Base-by-base conservation (phyloP, 139 green algal genomes). In the Dunaliella sp. region DNA sequence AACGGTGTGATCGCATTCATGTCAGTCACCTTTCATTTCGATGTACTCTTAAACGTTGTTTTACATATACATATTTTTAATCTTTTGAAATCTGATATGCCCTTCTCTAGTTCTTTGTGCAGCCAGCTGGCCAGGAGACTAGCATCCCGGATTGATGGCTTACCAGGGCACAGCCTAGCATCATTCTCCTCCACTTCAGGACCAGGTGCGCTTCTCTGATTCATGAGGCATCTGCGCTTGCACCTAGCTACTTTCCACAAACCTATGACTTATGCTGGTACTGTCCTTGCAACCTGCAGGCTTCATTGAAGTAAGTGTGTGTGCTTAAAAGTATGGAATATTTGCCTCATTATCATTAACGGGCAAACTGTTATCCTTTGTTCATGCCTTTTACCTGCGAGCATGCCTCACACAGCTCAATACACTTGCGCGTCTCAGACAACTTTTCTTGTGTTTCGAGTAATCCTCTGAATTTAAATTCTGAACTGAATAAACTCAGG, bases 271-370 rank as follows among this genome's bases (percentile, higher is more conserved):
- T 32, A 28, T 36, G 12, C 73, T 12, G 12, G 12, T 33, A 78
- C 12, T 3, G 7, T 78, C 22, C 73, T 2, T 22, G 31, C n/a
- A 12, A 81, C 22, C 30, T 7, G 7, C 26, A n/a, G 84, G 84
- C 37, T 38, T 91, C 28, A 81, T 93, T 28, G 90, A 93, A 57
- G 78, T 93, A 24, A 76, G 90, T n/a, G n/a, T n/a, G n/a, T n/a
- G n/a, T n/a, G n/a, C n/a, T n/a, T n/a, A n/a, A n/a, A n/a, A n/a
- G n/a, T n/a, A n/a, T n/a, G n/a, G n/a, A n/a, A n/a, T n/a, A n/a
- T n/a, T n/a, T n/a, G n/a, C n/a, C n/a, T n/a, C n/a, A n/a, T n/a
- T n/a, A n/a, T n/a, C n/a, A n/a, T n/a, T n/a, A n/a, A n/a, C n/a
- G n/a, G n/a, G n/a, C n/a, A n/a, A n/a, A n/a, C n/a, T n/a, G n/a